These are phyloP conservation scores for Talaromyces ruber DNA, from an alignment of 495 filamentous ascomycete genomes.

Conservation along the genomic window DNA sequence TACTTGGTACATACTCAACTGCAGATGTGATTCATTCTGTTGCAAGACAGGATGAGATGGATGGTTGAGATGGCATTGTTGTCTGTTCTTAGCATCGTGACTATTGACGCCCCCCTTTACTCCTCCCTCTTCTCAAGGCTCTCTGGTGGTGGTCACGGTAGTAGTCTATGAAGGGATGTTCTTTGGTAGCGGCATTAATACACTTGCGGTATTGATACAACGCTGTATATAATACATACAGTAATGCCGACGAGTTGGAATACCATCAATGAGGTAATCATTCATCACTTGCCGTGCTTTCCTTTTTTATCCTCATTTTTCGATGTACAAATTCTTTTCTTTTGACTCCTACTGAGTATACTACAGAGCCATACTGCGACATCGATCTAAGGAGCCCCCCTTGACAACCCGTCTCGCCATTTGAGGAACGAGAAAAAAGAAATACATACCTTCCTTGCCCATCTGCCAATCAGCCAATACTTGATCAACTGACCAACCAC, in stretches of 20 bases:
- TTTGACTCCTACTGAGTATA: background rate
- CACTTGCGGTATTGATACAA: background rate
- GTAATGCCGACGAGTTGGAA: background rate
- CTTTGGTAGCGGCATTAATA: background rate
- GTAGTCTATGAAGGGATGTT: background rate
- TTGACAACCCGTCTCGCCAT: background rate
- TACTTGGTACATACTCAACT: background rate
- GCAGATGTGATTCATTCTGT: background rate
- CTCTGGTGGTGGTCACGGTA: background rate
- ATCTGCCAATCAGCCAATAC: background rate
- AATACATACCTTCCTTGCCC: background rate
- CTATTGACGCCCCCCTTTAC: background rate
- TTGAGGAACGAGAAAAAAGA: background rate
- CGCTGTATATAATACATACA: background rate
- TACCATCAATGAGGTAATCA: background rate
- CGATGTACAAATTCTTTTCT: background rate
- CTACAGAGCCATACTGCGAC: background rate
- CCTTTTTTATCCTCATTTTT: background rate
- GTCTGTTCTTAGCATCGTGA: background rate
- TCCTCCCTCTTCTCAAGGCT: background rate
- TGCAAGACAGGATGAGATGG: too few species aligned
- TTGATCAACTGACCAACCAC: background rate
- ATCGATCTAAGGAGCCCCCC: background rate
- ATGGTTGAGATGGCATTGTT: background rate
- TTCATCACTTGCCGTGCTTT: background rate